Base-by-base conservation (phyloP, 352 stramenopile species). In the Phytophthora foliorum region DNA sequence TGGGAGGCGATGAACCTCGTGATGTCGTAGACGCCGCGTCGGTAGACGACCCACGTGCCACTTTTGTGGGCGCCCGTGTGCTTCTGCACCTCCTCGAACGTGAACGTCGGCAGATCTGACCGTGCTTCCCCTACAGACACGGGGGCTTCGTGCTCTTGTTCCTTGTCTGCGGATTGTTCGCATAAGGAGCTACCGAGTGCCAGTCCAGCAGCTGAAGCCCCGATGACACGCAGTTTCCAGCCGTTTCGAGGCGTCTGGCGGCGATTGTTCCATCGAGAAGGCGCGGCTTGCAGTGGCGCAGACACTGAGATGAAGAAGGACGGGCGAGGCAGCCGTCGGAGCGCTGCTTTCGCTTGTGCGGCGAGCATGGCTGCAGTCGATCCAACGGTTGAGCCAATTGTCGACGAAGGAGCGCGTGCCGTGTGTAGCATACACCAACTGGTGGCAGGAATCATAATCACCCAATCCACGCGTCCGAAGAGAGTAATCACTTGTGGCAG, bases 1-100 rank as follows among this genome's bases (percentile, higher is more conserved):
- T 99, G 97, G 63, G 92, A 94, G 19, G 70, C 67, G 58, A 99
- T 92, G 74, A 99, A 99, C 62, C 97, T 83, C 5, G 97, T 98
- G 44, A 99, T 97, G 80, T 99, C 96, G 81, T 99, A 99, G 16
- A 99, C 96, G 38, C 93, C 90, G 64, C 96, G 80, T 17, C 80
- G 86, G 74, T 98, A 99, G 29, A 97, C 97, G 29, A 98, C 95
- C 94, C 96, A 99, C 46, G 91, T 88, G 51, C 93, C 85, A 46
- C 78, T 90, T 38, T 83, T 88, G 53, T 91, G 81, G 24, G 81
- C 78, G 14, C 81, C 85, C 22, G 83, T 90, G 66, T 96, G 86
- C 46, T 80, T 77, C 56, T 92, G 81, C 45, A 96, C 86, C 19
- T 94, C 74, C 4, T 88, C 78, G 6, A 94, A 77, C 17, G 81